phyloP scores from a whole-genome alignment of 202 grass and related monocot species.

The Setaria viridis region DNA sequence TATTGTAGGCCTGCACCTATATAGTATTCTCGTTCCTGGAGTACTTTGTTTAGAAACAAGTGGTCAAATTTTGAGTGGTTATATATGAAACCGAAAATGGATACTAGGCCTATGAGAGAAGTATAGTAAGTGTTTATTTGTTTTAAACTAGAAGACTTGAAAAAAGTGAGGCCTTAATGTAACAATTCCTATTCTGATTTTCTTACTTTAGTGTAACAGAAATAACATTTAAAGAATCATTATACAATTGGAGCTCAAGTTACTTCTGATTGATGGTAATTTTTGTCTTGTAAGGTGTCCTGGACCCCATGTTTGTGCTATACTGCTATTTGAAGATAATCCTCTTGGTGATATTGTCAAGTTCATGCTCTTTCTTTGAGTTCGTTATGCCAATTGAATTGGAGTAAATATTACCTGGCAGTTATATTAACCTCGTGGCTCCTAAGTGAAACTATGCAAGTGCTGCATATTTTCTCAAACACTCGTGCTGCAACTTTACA shows the following conservation, averaged over 20 bases:
- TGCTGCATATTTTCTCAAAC: background rate
- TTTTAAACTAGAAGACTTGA: background rate
- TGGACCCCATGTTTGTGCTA: background rate
- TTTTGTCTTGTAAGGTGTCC: constrained; percentile 2
- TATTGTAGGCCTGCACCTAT: constrained; percentile 18
- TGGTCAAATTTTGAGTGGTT: background rate
- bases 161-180: background rate
- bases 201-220: background rate
- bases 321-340: background rate
- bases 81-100: background rate
- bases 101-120: background rate
- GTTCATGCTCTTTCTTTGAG: constrained; percentile 15
- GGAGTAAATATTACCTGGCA: background rate
- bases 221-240: background rate
- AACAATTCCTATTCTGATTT: background rate
- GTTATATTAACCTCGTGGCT: background rate
- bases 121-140: background rate
- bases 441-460: background rate
- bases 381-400: background rate
- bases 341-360: background rate
- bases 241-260: constrained; percentile 3
- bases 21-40: background rate
- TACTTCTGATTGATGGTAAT: background rate
- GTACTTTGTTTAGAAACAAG: constrained; percentile 10
- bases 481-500: background rate